These are phyloP conservation scores for Aquilaria malaccensis DNA, from an alignment of 345 rosid genomes.

Conservation along the genomic window DNA sequence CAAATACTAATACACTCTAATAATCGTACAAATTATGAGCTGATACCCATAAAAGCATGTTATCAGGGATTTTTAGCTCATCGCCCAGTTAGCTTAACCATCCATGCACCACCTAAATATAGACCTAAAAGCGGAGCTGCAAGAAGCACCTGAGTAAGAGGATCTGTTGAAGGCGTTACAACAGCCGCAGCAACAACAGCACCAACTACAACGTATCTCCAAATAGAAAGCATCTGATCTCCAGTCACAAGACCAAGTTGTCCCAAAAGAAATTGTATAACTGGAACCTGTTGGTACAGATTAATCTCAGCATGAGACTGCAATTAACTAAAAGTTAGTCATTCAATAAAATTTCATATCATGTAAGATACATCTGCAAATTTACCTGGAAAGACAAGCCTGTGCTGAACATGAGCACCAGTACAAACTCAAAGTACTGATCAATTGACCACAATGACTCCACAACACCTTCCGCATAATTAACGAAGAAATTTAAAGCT, in stretches of 20 bases:
- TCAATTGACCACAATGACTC: conserved; percentile 98
- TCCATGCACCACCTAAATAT: conserved; percentile 91
- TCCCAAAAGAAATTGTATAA: conserved; percentile 87
- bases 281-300: conserved; percentile 65
- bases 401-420: conserved; percentile 98
- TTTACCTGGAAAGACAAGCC: conserved; percentile 94
- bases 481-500: conserved; percentile 91
- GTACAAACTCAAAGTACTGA: conserved; percentile 94
- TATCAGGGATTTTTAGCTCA: conserved; percentile 22
- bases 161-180: conserved; percentile 94
- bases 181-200: conserved; percentile 92
- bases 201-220: conserved; percentile 97
- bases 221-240: conserved; percentile 90
- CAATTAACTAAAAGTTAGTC: neutral
- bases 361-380: neutral
- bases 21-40: too few species aligned
- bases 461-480: conserved; percentile 92
- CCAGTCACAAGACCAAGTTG: conserved; percentile 84
- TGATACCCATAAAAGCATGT: too few species aligned
- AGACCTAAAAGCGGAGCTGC: conserved; percentile 92
- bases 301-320: neutral
- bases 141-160: conserved; percentile 88
- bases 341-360: neutral
- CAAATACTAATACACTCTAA: too few species aligned
- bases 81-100: conserved; percentile 76